phyloP scores from a whole-genome alignment of 768 basidiomycete genomes.

The Boletellus ananas region DNA sequence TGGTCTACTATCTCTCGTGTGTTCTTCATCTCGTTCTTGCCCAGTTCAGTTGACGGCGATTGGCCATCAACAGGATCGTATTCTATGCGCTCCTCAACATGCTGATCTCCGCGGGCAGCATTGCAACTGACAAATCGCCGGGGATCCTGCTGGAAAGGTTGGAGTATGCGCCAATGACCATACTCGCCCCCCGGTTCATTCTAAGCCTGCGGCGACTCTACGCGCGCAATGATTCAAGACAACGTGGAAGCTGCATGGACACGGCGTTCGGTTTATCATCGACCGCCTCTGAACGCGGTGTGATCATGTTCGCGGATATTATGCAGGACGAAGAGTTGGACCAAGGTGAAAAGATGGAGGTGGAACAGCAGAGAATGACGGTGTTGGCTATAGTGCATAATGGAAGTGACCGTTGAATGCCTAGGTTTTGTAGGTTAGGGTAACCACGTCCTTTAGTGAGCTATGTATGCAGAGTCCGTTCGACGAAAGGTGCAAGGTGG shows the following conservation, averaged over 20 bases:
- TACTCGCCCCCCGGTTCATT: not conserved
- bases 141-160: not conserved
- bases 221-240: not conserved
- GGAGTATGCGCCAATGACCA: not conserved
- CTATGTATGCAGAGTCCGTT: too few species aligned
- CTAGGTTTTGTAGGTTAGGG: too few species aligned
- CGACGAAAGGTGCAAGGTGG: too few species aligned
- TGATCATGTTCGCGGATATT: too few species aligned
- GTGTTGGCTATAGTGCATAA: too few species aligned
- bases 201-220: not conserved
- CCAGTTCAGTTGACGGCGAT: not conserved
- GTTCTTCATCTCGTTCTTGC: not conserved
- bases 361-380: too few species aligned
- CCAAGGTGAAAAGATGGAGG: too few species aligned
- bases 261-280: not conserved
- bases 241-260: not conserved
- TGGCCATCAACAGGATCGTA: not conserved
- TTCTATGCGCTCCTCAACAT: not conserved
- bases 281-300: too few species aligned
- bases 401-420: too few species aligned
- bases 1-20: not conserved
- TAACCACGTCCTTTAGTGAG: too few species aligned
- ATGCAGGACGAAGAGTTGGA: too few species aligned
- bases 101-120: not conserved
- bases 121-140: not conserved